Evolutionary conservation across 1,284 basidiomycete species (phyloP).

Genomic region (Ceratobasidium sp.): DNA sequence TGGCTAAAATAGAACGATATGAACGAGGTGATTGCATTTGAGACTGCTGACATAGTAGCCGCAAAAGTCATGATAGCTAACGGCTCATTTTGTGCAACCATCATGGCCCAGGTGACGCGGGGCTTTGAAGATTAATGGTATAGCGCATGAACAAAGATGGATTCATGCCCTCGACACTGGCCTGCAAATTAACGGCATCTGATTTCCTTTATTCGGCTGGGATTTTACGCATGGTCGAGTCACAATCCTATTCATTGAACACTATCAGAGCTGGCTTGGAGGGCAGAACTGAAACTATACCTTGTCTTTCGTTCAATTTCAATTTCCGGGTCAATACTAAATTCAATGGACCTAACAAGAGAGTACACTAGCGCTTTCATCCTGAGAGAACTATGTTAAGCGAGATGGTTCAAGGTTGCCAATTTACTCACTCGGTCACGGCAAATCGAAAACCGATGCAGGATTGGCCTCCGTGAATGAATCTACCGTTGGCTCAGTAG

Average conservation of each 20-base stretch:
- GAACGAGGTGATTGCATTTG: too few relatives aligned
- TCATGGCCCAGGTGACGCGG: too few relatives aligned
- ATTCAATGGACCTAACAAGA: slow-evolving; percentile 51
- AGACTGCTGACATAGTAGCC: too few relatives aligned
- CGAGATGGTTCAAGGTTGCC: background rate
- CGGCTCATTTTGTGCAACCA: too few relatives aligned
- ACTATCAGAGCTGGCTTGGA: background rate
- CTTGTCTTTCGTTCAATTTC: slow-evolving; percentile 38
- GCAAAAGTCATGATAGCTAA: too few relatives aligned
- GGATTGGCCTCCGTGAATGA: slow-evolving; percentile 50
- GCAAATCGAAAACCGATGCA: slow-evolving; percentile 81
- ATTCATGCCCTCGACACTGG: background rate
- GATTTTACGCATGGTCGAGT: slow-evolving; percentile 20
- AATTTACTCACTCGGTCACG: slow-evolving; percentile 68
- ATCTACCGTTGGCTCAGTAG: slow-evolving; percentile 52
- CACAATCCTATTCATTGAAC: background rate
- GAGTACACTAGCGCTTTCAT: slow-evolving; percentile 55
- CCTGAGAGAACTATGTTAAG: slow-evolving; percentile 51
- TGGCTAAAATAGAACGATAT: too few relatives aligned
- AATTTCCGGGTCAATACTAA: slow-evolving; percentile 48
- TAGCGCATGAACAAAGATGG: background rate
- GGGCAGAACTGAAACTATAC: slow-evolving; percentile 20
- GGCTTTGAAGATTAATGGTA: too few relatives aligned
- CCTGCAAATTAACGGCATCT: slow-evolving; percentile 14
- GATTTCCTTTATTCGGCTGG: background rate